phyloP scores from a whole-genome alignment of 805 yeast species.

The Metschnikowia dekortorum region DNA sequence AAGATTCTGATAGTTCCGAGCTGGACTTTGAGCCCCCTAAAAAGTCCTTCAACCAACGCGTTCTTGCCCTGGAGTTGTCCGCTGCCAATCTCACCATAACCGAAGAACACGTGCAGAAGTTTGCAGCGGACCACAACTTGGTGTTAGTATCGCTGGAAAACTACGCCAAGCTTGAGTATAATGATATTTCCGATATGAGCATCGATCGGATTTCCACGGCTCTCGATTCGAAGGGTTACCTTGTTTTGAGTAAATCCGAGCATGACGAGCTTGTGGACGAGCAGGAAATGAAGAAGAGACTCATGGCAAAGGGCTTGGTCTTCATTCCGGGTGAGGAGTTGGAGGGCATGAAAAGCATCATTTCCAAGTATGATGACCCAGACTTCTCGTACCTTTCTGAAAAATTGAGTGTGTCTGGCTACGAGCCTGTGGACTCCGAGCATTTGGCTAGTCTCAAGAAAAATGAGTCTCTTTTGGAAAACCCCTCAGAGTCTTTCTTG shows the following conservation, averaged over 20 bases:
- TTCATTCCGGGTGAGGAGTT: conserved; percentile 26
- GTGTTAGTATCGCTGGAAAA: conserved; percentile 28
- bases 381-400: conserved; percentile 20
- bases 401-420: conserved; percentile 16
- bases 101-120: conserved; percentile 27
- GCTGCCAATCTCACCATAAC: conserved; percentile 13
- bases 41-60: conserved; percentile 8
- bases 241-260: conserved; percentile 24
- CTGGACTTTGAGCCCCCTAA: conserved; percentile 17
- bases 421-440: conserved; percentile 13
- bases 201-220: conserved; percentile 22
- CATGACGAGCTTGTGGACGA: conserved; percentile 28
- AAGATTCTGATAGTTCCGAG: conserved; percentile 28
- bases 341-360: conserved; percentile 12
- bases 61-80: conserved; percentile 16
- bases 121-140: conserved; percentile 31
- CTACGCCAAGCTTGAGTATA: conserved; percentile 27
- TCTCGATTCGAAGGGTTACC: conserved; percentile 24
- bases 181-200: conserved; percentile 21
- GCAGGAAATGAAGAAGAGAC: conserved; percentile 29
- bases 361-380: conserved; percentile 19
- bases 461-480: conserved; percentile 10
- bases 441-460: conserved; percentile 12
- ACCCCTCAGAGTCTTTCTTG: conserved; percentile 26
- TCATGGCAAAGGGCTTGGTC: conserved; percentile 29